A percentile compares a stretch with the other conserved stretches of the same genome.
These are phyloP conservation scores for Gymnopus androsaceus DNA, from an alignment of 1,284 basidiomycete species.

Conservation along the genomic window DNA sequence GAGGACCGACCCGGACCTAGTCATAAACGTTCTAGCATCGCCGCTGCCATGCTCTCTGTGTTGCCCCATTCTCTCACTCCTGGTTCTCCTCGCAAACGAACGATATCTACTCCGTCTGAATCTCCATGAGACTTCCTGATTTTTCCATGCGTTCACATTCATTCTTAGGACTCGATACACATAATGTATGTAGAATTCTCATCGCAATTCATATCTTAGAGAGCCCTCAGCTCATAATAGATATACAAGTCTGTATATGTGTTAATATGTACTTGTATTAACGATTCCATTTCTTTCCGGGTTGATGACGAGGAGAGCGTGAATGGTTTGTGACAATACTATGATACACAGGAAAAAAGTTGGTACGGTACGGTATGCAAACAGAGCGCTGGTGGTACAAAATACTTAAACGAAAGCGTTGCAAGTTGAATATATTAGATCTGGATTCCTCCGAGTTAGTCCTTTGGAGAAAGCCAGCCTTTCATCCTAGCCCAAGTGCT, in stretches of 20 bases:
- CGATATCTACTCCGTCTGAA: conserved; percentile 19
- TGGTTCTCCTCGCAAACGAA: conserved; percentile 43
- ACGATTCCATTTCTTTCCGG: not conserved
- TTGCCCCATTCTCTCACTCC: conserved; percentile 54
- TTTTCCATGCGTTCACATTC: not conserved
- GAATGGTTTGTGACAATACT: conserved; percentile 4
- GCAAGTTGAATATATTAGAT: not conserved
- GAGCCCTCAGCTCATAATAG: no score
- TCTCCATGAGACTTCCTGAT: not conserved
- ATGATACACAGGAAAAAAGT: conserved; percentile 11
- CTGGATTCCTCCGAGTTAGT: conserved; percentile 1
- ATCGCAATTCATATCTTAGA: no score
- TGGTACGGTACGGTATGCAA: conserved; percentile 1
- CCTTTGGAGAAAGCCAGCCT: conserved; percentile 15
- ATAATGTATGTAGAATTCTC: no score
- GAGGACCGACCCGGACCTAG: conserved; percentile 20
- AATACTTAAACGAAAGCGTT: conserved; percentile 4
- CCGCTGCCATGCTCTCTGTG: conserved; percentile 60
- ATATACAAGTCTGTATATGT: no score
- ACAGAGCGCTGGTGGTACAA: conserved; percentile 3
- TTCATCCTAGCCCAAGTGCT: conserved; percentile 16
- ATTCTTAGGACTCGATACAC: no score
- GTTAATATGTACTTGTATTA: no score
- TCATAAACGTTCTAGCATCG: conserved; percentile 63
- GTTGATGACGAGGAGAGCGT: not conserved